A percentile compares a stretch with the other conserved stretches of the same genome.
These are phyloP conservation scores for Eimeria sp. DNA, from an alignment of 169 alveolate species.

Conservation along the genomic window DNA sequence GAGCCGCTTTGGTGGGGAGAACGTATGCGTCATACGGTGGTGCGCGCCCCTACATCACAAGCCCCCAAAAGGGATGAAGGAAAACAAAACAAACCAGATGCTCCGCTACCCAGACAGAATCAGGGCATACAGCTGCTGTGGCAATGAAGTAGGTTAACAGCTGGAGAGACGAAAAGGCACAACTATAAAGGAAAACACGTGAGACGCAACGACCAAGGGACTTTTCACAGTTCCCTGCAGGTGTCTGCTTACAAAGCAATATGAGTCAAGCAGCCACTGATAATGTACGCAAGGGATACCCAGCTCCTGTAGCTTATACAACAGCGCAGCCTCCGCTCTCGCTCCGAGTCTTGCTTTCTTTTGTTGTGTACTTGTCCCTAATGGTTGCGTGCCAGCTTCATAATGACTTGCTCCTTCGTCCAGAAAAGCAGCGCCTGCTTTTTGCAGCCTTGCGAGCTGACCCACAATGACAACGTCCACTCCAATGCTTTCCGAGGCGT, in stretches of 20 bases:
- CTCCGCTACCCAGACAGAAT: neutral
- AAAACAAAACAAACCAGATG: neutral
- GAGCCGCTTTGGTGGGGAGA: neutral
- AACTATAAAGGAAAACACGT: neutral
- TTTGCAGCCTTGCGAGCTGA: constrained; percentile 18
- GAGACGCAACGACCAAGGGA: too few species aligned
- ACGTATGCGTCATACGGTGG: constrained; percentile 57
- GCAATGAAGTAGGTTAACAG: neutral
- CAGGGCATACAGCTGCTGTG: neutral
- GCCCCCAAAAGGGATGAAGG: neutral
- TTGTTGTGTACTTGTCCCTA: neutral
- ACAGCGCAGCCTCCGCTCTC: neutral
- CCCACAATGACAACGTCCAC: constrained; percentile 58
- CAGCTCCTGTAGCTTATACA: constrained; percentile 42
- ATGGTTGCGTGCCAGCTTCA: neutral
- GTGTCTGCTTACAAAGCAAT: constrained; percentile 26
- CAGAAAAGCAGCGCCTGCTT: neutral
- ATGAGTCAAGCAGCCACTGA: constrained; percentile 63
- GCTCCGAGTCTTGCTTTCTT: neutral
- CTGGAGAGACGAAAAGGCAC: neutral
- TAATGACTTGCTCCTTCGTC: neutral
- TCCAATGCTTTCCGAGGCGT: neutral
- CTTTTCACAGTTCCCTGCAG: neutral
- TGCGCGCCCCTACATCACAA: constrained; percentile 43
- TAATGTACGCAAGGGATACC: constrained; percentile 53